Base-by-base conservation (phyloP, 1,284 basidiomycete genomes). In the Pseudozyma sp. region DNA sequence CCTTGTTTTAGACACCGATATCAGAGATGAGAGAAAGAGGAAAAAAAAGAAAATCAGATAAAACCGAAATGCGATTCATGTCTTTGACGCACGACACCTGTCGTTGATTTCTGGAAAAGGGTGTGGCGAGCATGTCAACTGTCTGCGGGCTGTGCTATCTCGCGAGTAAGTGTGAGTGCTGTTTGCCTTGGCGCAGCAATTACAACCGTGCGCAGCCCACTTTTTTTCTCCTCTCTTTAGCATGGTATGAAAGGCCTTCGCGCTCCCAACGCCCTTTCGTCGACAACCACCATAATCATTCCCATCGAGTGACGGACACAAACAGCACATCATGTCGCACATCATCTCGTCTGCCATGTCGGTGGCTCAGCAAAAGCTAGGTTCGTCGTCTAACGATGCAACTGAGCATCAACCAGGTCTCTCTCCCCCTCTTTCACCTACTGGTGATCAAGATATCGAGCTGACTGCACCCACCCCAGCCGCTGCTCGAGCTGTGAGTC, bases 401-500 rank as follows among this genome's bases (percentile, higher is more conserved):
- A 14, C 60, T 34, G 51, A 62, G 21, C 78, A 80, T 56, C 77
- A 78, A 48, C 77, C 78, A 2, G 78, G 77, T 40, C 64, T 67
- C n/a, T 80, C 78, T 52, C 78, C 77, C 19, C 78, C 78, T 19
- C 68, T 79, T 43, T 71, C 67, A 14, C 65, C 76, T 43, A 51
- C 61, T 6, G 68, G 59, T 18, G 52, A 77, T 7, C 67, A 70
- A 35, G 71, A 77, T 43, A 77, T 77, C 21, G 75, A 77, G 59
- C 71, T 77, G 34, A 73, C 62, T 14, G 74, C 74, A 34, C 74
- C 74, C 16, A 54, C 62, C 12, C 64, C 50, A 12, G 71, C 71
- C 4, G 66, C 71, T 31, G 58, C 56, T 49, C 51, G 56, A 45
- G 38, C 59, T 5, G 35, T 50, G 16, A 19, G 12, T 7, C 4